Percentiles rank a stretch among this genome's conserved stretches.
phyloP scores from a whole-genome alignment of 768 basidiomycete species.

The Hericium coralloides region DNA sequence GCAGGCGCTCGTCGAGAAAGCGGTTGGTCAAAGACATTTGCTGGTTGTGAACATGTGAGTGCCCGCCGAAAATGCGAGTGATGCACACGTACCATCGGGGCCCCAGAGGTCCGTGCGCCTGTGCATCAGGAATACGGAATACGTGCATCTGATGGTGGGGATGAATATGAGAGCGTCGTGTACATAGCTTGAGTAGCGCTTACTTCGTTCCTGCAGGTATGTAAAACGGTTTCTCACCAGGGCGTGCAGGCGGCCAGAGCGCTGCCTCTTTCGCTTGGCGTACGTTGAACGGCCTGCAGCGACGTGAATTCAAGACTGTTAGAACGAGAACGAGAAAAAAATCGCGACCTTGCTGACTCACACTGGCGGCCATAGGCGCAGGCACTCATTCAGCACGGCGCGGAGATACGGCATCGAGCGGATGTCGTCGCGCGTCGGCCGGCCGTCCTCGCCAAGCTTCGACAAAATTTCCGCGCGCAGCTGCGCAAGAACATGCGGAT shows the following conservation, averaged over 20 bases:
- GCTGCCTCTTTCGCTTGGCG: not conserved
- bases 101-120: slow-evolving; percentile 45
- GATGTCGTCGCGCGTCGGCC: slow-evolving; percentile 24
- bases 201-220: not conserved
- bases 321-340: not conserved
- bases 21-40: slow-evolving; percentile 58
- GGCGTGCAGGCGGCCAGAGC: not conserved
- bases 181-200: not conserved
- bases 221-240: not conserved
- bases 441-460: not conserved
- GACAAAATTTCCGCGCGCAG: not conserved
- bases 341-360: slow-evolving; percentile 6
- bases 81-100: slow-evolving; percentile 28
- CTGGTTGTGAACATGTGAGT: slow-evolving; percentile 20
- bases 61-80: not conserved
- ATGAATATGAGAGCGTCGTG: not conserved
- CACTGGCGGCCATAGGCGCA: not conserved
- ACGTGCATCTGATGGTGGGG: not conserved
- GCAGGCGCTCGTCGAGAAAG: slow-evolving; percentile 48
- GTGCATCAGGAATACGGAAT: slow-evolving; percentile 23
- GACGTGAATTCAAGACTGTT: not conserved
- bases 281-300: not conserved
- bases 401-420: slow-evolving; percentile 24
- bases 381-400: slow-evolving; percentile 26
- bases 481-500: not conserved